Evolutionary conservation across 106 monocot genomes (phyloP), one percentile per base, ranked within the genome.

Genomic region (Triglochin maritima): DNA sequence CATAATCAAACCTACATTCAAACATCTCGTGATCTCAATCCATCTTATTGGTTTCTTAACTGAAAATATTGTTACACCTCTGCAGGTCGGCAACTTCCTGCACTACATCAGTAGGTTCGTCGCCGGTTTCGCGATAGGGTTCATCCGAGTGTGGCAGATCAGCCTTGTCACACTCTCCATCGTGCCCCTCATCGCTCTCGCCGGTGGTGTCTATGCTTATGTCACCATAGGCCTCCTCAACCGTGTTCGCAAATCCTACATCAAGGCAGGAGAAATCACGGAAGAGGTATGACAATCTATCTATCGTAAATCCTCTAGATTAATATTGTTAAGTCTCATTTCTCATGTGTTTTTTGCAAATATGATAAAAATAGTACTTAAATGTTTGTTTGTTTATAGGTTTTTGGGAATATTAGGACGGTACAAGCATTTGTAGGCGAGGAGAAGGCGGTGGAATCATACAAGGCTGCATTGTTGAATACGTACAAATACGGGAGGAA

Each of bases 101-200:
- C 98, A 92, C 77, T 99, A 99, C 82, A 82, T 99, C 54, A 92
- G 86, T 82, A 81, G 92, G 42, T 99, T 99, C 72, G 48, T 87
- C 3, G 77, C 82, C 7, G 98, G 98, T 9, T 99, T 99, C 49
- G 98, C 86, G 41, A 80, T 99, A 46, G 98, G 98, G 47, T 99
- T 99, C 60, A 54, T 76, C 10, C 74, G 79, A 5, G 92, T 92
- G 3, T 99, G 98, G 98, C 98, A 99, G 82, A 92, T 99, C 72
- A 92, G 92, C 65, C 91, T 99, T 4, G 92, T 99, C 7, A 99
- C 98, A n/a, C 82, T 99, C 54, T 88, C 98, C 11, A 92, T 99
- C 52, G 98, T 99, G 15, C 98, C 98, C 1, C 74, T 99, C 49
- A 99, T 99, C 46, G 98, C 92, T 62, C 62, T 99, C 16, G 81